Base-by-base conservation (phyloP, 2,329 filamentous ascomycete species). In the Gremmenia infestans region DNA sequence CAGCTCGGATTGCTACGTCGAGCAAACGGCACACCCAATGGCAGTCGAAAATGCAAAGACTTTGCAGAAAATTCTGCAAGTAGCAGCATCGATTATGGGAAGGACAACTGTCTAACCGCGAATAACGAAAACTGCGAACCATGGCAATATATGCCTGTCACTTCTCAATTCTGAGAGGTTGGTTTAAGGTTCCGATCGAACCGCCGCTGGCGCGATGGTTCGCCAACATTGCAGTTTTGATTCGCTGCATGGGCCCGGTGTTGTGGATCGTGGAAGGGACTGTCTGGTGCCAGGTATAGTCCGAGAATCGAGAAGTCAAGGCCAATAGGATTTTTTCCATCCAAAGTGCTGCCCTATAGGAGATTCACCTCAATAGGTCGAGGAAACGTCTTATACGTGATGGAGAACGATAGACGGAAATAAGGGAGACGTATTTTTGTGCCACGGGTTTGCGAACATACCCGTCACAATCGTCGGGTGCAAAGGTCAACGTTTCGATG, bases 51-150 rank as follows among this genome's bases (percentile, higher is more conserved):
- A 47, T 25, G 47, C 45, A 48, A 23, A 57, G 37, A 46, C 39
- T 51, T 37, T 58, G 53, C 56, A 54, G 56, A 48, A 36, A 35
- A 47, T 46, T 51, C 58, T 63, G 61, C 61, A 62, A 59, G 54
- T 53, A 50, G 50, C 12, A 50, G 39, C 49, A 55, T 48, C 46
- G 32, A 51, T 50, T 40, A 48, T 50, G 55, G 46, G 48, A 52
- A 54, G 7, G 47, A 50, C 14, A 50, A 52, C 52, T 23, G 39
- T 48, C 42, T 48, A 53, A 39, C 45, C 42, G 35, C 49, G 14
- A 39, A n/a, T 58, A 39, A 45, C 51, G 40, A 32, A 49, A 11
- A 54, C 37, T 53, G 59, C 56, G 59, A 53, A 54, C 60, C 56
- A 57, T 32, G 25, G 19, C 37, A 50, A 28, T 5, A 28, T 9